These are phyloP conservation scores for Coccomyxa sp. DNA, from an alignment of 139 green algal species.

Conservation along the genomic window DNA sequence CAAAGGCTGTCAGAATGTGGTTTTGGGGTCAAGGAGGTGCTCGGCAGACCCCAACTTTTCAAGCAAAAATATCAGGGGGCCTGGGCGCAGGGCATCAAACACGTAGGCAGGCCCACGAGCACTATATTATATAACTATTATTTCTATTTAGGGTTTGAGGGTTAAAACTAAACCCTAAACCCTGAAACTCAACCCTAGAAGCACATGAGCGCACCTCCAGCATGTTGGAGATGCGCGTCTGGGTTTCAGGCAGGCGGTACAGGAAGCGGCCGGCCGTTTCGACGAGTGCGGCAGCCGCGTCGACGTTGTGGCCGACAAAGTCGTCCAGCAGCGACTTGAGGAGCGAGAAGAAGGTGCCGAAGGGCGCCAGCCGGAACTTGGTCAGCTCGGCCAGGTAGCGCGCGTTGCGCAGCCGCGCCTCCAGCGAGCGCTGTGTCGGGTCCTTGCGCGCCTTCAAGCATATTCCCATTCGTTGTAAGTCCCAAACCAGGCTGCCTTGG, in stretches of 20 bases:
- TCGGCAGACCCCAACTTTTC: no score
- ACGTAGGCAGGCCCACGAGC: no score
- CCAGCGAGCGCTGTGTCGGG: constrained; percentile 49
- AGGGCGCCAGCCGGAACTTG: constrained; percentile 78
- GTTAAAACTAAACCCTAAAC: no score
- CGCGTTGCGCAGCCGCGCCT: constrained; percentile 70
- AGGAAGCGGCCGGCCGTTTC: constrained; percentile 85
- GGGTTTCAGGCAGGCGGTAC: constrained; percentile 61
- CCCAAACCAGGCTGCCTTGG: no score
- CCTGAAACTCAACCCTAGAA: not conserved
- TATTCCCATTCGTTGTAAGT: not conserved
- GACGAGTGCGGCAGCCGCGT: constrained; percentile 78
- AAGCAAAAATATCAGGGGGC: no score
- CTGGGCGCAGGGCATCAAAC: no score
- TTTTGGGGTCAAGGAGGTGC: no score
- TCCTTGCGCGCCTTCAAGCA: constrained; percentile 64
- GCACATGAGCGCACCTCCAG: constrained; percentile 40
- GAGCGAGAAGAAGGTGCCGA: constrained; percentile 44
- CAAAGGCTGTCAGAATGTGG: no score
- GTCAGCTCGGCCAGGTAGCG: constrained; percentile 85
- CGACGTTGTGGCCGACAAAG: constrained; percentile 83
- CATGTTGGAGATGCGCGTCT: constrained; percentile 77
- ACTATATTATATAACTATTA: no score
- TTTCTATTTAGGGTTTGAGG: no score
- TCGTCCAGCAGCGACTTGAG: constrained; percentile 82